These are phyloP conservation scores for Amoebophrya sp. DNA, from an alignment of 169 alveolate genomes.

Conservation along the genomic window DNA sequence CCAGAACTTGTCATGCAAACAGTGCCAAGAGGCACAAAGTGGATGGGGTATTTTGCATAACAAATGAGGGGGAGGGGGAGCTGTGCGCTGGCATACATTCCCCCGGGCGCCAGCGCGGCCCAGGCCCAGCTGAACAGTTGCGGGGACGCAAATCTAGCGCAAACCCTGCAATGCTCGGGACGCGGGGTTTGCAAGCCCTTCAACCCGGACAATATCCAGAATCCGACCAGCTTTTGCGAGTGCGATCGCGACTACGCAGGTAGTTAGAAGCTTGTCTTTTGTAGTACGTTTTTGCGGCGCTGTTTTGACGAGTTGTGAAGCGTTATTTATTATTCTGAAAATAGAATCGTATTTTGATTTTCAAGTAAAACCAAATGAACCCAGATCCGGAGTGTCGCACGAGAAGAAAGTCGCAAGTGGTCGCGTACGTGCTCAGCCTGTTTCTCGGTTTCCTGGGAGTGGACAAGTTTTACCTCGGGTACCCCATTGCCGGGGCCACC, in stretches of 20 bases:
- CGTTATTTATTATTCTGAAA: too few species aligned
- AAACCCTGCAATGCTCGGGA: constrained; percentile 43
- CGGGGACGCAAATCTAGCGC: constrained; percentile 30
- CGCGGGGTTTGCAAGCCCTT: constrained; percentile 42
- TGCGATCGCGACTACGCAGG: constrained; percentile 41
- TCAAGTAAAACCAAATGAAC: too few species aligned
- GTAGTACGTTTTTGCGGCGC: too few species aligned
- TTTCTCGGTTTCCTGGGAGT: constrained; percentile 40
- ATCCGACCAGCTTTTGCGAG: constrained; percentile 39
- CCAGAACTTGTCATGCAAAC: too few species aligned
- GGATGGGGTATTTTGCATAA: too few species aligned
- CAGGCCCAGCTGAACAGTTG: constrained; percentile 43
- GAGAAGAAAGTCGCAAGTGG: constrained; percentile 34
- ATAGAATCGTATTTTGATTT: too few species aligned
- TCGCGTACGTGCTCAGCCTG: constrained; percentile 38
- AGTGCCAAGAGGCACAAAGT: too few species aligned
- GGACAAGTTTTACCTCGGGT: constrained; percentile 39
- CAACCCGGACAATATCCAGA: constrained; percentile 34
- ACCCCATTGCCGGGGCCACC: constrained; percentile 31
- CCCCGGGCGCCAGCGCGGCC: constrained; percentile 38
- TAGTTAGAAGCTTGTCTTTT: too few species aligned
- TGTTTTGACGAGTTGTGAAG: neutral
- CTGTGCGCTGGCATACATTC: too few species aligned
- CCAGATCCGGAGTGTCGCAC: constrained; percentile 47
- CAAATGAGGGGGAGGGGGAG: too few species aligned